Percentiles rank a stretch among this genome's conserved stretches.
Evolutionary conservation across 2,329 filamentous ascomycete species (phyloP).

Genomic region (Curvularia eragrostidis): DNA sequence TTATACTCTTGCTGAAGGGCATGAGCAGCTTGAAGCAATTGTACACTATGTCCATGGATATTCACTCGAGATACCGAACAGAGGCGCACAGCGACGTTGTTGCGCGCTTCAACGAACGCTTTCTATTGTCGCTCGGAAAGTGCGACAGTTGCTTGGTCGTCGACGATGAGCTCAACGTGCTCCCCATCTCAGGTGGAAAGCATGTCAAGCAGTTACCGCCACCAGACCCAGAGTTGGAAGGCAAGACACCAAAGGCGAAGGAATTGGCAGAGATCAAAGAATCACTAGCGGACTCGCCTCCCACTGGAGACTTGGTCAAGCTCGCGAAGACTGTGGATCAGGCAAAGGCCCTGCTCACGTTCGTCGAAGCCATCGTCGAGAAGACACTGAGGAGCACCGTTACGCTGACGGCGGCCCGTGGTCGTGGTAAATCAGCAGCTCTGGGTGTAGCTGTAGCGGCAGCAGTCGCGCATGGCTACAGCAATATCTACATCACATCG

Average conservation of each 20-base stretch:
- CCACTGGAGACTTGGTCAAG: constrained; percentile 81
- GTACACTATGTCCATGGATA: constrained; percentile 96
- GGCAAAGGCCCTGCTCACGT: constrained; percentile 94
- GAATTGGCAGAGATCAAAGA: constrained; percentile 90
- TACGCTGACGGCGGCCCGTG: constrained; percentile 88
- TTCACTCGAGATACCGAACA: constrained; percentile 93
- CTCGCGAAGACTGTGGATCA: constrained; percentile 93
- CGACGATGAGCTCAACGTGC: constrained; percentile 95
- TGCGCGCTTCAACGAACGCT: constrained; percentile 96
- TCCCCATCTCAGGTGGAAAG: constrained; percentile 96
- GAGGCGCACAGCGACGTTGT: constrained; percentile 96
- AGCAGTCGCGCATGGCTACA: constrained; percentile 94
- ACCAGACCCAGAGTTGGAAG: constrained; percentile 74
- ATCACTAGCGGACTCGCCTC: constrained; percentile 81
- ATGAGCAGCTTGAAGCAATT: constrained; percentile 98
- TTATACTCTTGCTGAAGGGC: constrained; percentile 88
- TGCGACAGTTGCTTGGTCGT: constrained; percentile 95
- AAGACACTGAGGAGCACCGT: constrained; percentile 96
- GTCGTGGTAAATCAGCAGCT: constrained; percentile 95
- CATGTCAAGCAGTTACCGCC: constrained; percentile 83
- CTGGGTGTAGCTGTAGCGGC: constrained; percentile 93
- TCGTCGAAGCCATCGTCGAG: constrained; percentile 94
- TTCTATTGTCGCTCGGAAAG: constrained; percentile 92
- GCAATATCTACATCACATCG: constrained; percentile 99
- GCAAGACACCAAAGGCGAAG: constrained; percentile 70